Percentiles rank a stretch among this genome's conserved stretches.
phyloP scores from a whole-genome alignment of 352 stramenopile species.

The Phytophthora sansomeana region DNA sequence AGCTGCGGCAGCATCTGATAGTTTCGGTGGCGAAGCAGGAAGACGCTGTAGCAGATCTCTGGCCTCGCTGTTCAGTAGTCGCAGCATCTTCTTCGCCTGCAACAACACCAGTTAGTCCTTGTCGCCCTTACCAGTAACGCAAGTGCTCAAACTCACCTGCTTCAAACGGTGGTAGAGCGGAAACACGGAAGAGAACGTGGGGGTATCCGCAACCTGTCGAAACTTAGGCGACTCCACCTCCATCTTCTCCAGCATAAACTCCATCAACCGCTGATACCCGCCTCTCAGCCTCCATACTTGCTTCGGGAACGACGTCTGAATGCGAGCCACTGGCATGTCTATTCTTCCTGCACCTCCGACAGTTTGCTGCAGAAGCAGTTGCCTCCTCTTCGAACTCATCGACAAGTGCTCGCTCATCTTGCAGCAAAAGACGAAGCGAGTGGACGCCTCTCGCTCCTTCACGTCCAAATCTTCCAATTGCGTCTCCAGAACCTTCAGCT shows the following conservation, averaged over 20 bases:
- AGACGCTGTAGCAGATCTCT: conserved; percentile 37
- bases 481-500: conserved; percentile 54
- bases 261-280: conserved; percentile 41
- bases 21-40: conserved; percentile 32
- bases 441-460: conserved; percentile 45
- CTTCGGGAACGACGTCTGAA: conserved; percentile 47
- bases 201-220: conserved; percentile 31
- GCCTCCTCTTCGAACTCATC: conserved; percentile 23
- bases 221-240: conserved; percentile 37
- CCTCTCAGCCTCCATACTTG: conserved; percentile 43
- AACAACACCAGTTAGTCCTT: neutral
- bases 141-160: conserved; percentile 39
- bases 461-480: conserved; percentile 41
- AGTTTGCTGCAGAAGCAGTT: conserved; percentile 15
- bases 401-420: conserved; percentile 64
- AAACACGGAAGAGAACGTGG: conserved; percentile 53
- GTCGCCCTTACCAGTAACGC: neutral
- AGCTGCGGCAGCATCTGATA: conserved; percentile 30
- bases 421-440: conserved; percentile 56
- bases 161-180: conserved; percentile 60
- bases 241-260: conserved; percentile 47
- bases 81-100: conserved; percentile 54
- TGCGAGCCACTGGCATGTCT: conserved; percentile 13
- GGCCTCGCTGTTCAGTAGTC: conserved; percentile 46
- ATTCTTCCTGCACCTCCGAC: conserved; percentile 12